phyloP scores from a whole-genome alignment of 2,329 filamentous ascomycete species.

The Claviceps maximensis region DNA sequence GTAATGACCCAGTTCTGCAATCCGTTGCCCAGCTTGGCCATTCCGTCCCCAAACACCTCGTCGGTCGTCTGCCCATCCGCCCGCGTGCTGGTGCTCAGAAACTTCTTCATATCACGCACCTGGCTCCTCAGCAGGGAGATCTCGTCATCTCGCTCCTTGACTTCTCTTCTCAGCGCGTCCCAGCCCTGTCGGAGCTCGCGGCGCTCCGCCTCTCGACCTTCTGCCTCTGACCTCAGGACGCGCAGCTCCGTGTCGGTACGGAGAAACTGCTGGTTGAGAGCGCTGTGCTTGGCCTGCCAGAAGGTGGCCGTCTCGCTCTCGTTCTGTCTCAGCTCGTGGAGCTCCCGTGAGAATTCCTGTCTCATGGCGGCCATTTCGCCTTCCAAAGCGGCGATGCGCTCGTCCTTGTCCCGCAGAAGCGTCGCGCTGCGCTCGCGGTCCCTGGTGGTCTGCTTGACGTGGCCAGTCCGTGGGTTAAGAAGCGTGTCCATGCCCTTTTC shows the following conservation, averaged over 20 bases:
- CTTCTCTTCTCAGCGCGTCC: constrained; percentile 31
- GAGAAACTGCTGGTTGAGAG: constrained; percentile 37
- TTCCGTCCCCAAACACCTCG: constrained; percentile 49
- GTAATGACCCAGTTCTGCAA: constrained; percentile 64
- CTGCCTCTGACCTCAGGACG: constrained; percentile 35
- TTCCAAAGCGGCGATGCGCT: constrained; percentile 38
- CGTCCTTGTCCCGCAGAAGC: constrained; percentile 24
- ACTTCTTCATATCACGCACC: constrained; percentile 55
- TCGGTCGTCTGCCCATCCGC: constrained; percentile 50
- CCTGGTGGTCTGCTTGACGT: too few species aligned
- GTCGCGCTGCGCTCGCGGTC: too few species aligned
- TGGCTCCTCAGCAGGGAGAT: constrained; percentile 42
- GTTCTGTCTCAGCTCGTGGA: constrained; percentile 12
- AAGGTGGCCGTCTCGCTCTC: constrained; percentile 37
- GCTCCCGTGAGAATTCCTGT: constrained; percentile 35
- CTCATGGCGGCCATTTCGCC: constrained; percentile 39
- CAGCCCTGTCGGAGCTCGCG: constrained; percentile 37
- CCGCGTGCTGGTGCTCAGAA: constrained; percentile 54
- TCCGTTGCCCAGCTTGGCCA: constrained; percentile 50
- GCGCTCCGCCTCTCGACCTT: constrained; percentile 31
- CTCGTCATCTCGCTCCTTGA: constrained; percentile 42
- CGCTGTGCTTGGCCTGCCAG: constrained; percentile 44
- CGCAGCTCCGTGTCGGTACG: constrained; percentile 40
- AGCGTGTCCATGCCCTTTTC: constrained; percentile 16
- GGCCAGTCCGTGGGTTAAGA: too few species aligned